Conservation (phyloP, 345 rosid genomes). For the Eucalyptus decipiens region DNA sequence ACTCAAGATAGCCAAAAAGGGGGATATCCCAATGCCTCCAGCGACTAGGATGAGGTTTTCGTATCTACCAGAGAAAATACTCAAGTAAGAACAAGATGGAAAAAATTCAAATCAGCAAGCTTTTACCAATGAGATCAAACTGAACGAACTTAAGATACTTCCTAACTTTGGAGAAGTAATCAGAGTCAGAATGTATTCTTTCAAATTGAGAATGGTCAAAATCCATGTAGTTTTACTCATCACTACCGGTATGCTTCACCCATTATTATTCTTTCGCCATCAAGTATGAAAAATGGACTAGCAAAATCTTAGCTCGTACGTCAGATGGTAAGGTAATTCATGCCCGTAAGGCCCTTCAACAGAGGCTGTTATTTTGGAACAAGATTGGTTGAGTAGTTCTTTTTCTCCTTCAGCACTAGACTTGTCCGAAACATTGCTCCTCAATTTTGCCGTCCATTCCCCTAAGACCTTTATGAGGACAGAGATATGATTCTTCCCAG, state of each 20-base stretch:
- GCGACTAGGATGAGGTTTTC: constrained; percentile 81
- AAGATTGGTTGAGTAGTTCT: neutral
- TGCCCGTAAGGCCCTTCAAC: constrained; percentile 98
- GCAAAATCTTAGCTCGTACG: constrained; percentile 17
- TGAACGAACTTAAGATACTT: neutral
- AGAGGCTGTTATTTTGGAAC: constrained; percentile 45
- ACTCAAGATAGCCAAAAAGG: constrained; percentile 77
- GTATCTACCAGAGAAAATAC: constrained; percentile 32
- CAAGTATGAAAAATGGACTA: neutral
- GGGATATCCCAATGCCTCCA: constrained; percentile 93
- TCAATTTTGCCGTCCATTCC: constrained; percentile 69
- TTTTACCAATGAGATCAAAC: neutral
- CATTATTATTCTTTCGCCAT: neutral
- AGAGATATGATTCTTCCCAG: constrained; percentile 55
- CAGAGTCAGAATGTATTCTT: neutral
- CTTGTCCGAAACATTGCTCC: constrained; percentile 19
- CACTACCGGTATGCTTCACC: neutral
- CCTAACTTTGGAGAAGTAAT: neutral
- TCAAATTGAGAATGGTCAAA: neutral
- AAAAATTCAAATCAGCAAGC: neutral
- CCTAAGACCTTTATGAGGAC: constrained; percentile 85
- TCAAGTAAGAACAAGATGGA: neutral
- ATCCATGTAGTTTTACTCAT: neutral
- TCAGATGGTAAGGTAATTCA: constrained; percentile 73
- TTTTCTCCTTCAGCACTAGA: constrained; percentile 16